These are phyloP conservation scores for Aspergillus felis DNA, from an alignment of 2,329 filamentous ascomycete species.

Conservation along the genomic window DNA sequence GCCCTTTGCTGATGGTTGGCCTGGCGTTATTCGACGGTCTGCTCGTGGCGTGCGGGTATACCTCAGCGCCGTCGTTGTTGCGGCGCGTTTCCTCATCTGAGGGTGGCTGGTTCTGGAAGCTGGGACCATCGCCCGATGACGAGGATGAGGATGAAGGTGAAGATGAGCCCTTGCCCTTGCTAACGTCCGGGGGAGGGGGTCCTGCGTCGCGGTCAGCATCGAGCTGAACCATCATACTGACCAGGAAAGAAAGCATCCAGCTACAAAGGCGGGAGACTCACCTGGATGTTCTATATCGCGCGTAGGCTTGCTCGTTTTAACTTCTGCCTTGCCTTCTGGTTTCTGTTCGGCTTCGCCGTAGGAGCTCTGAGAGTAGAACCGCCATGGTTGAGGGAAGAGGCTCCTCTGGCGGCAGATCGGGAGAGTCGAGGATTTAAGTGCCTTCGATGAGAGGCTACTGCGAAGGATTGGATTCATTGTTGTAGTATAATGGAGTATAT, in stretches of 20 bases:
- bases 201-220: constrained; percentile 9
- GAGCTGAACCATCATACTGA: too few relatives aligned
- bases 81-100: not conserved
- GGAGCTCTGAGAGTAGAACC: constrained; percentile 16
- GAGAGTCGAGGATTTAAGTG: not conserved
- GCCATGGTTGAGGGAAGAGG: not conserved
- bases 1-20: constrained; percentile 30
- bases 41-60: constrained; percentile 5
- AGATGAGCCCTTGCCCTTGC: constrained; percentile 3
- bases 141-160: constrained; percentile 2
- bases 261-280: not conserved
- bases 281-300: constrained; percentile 23
- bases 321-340: constrained; percentile 2
- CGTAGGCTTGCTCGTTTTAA: constrained; percentile 10
- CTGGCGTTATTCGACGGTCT: constrained; percentile 33
- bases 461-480: constrained; percentile 3
- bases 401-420: not conserved
- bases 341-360: constrained; percentile 15
- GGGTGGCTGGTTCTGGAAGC: not conserved
- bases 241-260: not conserved
- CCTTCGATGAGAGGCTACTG: constrained; percentile 1
- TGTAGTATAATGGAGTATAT: not conserved
- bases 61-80: not conserved
- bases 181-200: constrained; percentile 18
- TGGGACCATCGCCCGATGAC: not conserved